phyloP scores from a whole-genome alignment of 2,329 filamentous ascomycete species.

The Trichoderma oligosporum region DNA sequence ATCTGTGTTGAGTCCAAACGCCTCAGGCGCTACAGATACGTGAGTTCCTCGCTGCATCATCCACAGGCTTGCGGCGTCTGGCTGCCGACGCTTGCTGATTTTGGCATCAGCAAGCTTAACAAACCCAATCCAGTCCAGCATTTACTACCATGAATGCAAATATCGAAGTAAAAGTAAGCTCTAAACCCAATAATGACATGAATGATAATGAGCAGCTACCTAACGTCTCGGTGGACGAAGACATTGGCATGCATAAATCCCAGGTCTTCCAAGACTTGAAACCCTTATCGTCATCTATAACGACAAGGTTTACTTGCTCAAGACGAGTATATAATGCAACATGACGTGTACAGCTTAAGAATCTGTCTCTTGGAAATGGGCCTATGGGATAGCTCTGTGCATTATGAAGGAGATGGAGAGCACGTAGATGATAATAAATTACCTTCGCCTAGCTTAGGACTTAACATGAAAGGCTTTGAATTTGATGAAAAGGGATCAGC shows the following conservation, averaged over 20 bases:
- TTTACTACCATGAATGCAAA: constrained; percentile 23
- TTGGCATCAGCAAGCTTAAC: constrained; percentile 22
- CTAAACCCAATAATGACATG: background rate
- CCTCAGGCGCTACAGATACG: constrained; percentile 17
- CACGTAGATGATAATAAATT: background rate
- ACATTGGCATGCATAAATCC: constrained; percentile 22
- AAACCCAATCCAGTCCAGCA: constrained; percentile 21
- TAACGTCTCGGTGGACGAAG: constrained; percentile 24
- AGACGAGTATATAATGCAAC: constrained; percentile 46
- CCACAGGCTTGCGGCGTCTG: background rate
- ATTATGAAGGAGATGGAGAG: constrained; percentile 19
- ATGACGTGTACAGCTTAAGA: constrained; percentile 55
- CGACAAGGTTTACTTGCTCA: constrained; percentile 41
- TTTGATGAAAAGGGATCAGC: background rate
- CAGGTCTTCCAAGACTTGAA: constrained; percentile 26
- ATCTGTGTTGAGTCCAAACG: background rate
- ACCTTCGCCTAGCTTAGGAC: background rate
- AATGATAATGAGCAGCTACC: constrained; percentile 2
- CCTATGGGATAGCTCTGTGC: constrained; percentile 40
- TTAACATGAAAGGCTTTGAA: background rate
- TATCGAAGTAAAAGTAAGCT: background rate
- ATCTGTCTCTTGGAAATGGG: constrained; percentile 53
- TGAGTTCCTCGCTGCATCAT: constrained; percentile 10
- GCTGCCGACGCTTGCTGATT: constrained; percentile 17
- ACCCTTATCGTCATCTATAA: constrained; percentile 49